Conservation (phyloP, 768 basidiomycete genomes). For the Lyophyllum shimeji region DNA sequence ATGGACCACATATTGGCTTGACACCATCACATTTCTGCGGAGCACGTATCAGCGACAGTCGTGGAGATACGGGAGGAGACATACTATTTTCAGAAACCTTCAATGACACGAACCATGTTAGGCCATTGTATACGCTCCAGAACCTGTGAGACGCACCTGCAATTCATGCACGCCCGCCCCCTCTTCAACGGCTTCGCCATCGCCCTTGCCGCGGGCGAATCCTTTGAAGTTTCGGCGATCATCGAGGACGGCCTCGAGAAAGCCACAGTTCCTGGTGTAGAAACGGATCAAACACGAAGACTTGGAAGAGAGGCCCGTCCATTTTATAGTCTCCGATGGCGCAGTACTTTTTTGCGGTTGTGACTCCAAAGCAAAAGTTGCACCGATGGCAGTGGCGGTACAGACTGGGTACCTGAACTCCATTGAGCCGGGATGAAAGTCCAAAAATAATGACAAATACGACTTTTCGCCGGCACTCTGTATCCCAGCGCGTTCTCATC, state of each 20-base stretch:
- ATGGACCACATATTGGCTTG: slow-evolving; percentile 66
- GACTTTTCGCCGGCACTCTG: neutral
- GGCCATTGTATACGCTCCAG: neutral
- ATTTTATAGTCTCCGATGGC: slow-evolving; percentile 35
- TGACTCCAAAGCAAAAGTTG: neutral
- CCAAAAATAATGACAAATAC: slow-evolving; percentile 7
- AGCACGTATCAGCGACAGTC: slow-evolving; percentile 3
- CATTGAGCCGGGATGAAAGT: neutral
- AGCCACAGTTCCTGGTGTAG: slow-evolving; percentile 24
- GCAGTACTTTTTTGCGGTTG: neutral
- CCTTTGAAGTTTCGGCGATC: slow-evolving; percentile 37
- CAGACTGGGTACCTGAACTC: slow-evolving; percentile 7
- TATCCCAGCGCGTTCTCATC: neutral
- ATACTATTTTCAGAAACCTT: no score
- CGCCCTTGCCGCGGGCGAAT: slow-evolving; percentile 26
- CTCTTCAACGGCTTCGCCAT: slow-evolving; percentile 46
- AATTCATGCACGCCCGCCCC: slow-evolving; percentile 56
- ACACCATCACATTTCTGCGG: slow-evolving; percentile 66
- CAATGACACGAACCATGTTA: slow-evolving; percentile 1
- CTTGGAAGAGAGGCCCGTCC: slow-evolving; percentile 19
- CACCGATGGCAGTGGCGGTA: slow-evolving; percentile 14
- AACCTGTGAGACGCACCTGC: slow-evolving; percentile 37
- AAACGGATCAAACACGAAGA: slow-evolving; percentile 36
- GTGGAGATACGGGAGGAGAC: no score
- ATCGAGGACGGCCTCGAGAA: slow-evolving; percentile 32